Evolutionary conservation across 148 eudicot species (phyloP).

Genomic region (Oxyria digyna): DNA sequence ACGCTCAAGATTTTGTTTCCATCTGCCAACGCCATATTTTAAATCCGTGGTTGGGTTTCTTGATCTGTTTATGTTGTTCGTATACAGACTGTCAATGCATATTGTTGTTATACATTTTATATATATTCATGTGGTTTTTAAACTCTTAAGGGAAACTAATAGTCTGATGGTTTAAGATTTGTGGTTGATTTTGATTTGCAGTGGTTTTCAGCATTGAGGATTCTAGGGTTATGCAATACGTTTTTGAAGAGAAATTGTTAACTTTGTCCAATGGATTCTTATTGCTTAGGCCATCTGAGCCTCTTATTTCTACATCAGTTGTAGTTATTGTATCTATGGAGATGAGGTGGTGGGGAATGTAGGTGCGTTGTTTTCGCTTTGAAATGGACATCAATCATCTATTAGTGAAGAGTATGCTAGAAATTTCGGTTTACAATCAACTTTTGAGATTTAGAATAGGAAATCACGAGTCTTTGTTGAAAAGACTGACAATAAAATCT

Average conservation of each 20-base stretch:
- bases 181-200: background rate
- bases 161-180: background rate
- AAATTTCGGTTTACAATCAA: background rate
- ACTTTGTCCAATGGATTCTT: background rate
- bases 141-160: background rate
- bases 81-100: background rate
- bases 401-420: background rate
- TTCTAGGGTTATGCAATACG: constrained; percentile 4
- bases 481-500: background rate
- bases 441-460: background rate
- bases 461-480: background rate
- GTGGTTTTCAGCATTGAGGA: background rate
- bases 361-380: background rate
- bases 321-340: background rate
- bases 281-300: background rate
- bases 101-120: background rate
- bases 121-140: background rate
- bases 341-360: background rate
- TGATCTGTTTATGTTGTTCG: background rate
- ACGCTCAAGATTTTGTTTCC: background rate
- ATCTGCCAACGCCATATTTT: background rate
- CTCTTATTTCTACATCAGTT: background rate
- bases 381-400: background rate
- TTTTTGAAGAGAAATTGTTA: background rate
- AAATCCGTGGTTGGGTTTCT: background rate